phyloP scores from a whole-genome alignment of 108 stramenopile species.

The Nannochloropsis gaditana region DNA sequence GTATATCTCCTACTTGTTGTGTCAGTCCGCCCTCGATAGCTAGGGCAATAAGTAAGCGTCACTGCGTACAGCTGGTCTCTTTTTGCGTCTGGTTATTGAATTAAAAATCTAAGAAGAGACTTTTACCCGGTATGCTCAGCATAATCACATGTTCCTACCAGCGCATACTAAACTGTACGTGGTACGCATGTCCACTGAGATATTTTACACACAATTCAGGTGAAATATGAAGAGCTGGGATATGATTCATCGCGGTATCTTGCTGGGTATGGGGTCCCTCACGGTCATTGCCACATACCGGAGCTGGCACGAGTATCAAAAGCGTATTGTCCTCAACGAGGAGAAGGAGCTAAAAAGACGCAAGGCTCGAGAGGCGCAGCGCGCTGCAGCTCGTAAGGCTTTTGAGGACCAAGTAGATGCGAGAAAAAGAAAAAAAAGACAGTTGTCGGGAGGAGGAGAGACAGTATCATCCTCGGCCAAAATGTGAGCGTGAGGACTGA shows the following conservation, averaged over 20 bases:
- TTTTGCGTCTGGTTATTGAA: too few relatives aligned
- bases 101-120: too few relatives aligned
- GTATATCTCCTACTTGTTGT: too few relatives aligned
- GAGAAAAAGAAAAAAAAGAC: background rate
- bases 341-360: background rate
- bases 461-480: too few relatives aligned
- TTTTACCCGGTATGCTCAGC: too few relatives aligned
- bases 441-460: background rate
- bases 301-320: slow-evolving; percentile 16
- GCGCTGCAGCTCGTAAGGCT: background rate
- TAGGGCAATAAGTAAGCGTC: too few relatives aligned
- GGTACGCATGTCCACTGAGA: too few relatives aligned
- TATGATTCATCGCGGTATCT: background rate
- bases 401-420: background rate
- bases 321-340: slow-evolving; percentile 5
- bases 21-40: too few relatives aligned
- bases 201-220: background rate
- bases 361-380: background rate
- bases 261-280: background rate
- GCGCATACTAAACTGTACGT: too few relatives aligned
- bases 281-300: slow-evolving; percentile 13
- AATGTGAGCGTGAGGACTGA: too few relatives aligned
- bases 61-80: too few relatives aligned
- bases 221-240: background rate
- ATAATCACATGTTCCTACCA: too few relatives aligned